Evolutionary conservation across 306 rosid genomes (phyloP), one percentile per base, ranked within the genome.

Genomic region (Malus fusca): DNA sequence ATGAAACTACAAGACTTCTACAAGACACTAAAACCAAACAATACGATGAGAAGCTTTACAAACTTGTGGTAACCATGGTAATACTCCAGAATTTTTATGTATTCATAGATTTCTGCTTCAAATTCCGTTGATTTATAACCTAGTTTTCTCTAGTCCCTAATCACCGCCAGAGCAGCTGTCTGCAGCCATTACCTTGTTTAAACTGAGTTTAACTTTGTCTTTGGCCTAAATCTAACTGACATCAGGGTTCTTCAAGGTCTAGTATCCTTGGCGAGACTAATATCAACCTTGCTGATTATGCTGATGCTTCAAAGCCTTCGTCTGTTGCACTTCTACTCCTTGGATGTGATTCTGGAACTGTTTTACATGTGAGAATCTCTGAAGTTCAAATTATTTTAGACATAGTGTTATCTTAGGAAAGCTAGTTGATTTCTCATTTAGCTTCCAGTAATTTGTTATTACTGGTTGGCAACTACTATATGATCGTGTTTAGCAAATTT

Each of bases 1-100:
- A 96, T 79, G 99, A 96, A 87, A 92, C 98, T 76, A 91, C 99
- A 44, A 89, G 96, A 78, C 98, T 96, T 78, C 92, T 96, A 73
- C 99, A 88, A 83, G 99, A 96, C 84, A 80, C 80, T 72, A 96
- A 86, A 82, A 90, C 98, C 80, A 88, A 87, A 84, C 88, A 88
- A 75, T 92, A 82, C 74, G 99, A 96, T 66, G 98, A 96, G 78
- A 96, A 92, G 86, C 77, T 87, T 77, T 96, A 96, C 80, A 96
- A 90, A 83, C 80, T 96, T 66, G 90, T 96, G 67, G 91, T 96
- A 76, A 90, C 92, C 74, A 96, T 96, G 99, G 99, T 92, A 88
- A 68, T 43, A 21, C 69, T 90, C 71, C 75, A 66, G 14, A 37
- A n/a, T 52, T 68, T 40, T 25, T 28, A 59, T 55, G 14, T 59